Conservation (phyloP, 257 asterid genomes). For the Ballota nigra region DNA sequence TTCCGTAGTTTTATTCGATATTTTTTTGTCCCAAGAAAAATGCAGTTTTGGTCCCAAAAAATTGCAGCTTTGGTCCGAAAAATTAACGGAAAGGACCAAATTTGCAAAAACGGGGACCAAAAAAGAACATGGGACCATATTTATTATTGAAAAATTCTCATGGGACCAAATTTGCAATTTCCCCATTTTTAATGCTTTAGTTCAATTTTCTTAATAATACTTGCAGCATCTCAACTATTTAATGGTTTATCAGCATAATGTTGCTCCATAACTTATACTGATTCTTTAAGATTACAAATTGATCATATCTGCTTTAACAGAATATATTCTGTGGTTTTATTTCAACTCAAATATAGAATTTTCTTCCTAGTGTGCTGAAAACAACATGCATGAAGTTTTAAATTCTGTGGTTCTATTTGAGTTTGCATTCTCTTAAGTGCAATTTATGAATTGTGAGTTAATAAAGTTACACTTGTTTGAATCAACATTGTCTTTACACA, state of each 20-base stretch:
- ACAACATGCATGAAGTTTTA: background rate
- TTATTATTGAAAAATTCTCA: no score
- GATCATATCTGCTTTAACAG: background rate
- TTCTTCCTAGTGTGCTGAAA: background rate
- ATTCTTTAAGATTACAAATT: background rate
- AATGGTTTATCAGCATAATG: background rate
- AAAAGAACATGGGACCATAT: no score
- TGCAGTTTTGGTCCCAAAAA: no score
- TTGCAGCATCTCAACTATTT: slow-evolving; percentile 7
- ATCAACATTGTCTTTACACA: background rate
- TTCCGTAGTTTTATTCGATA: no score
- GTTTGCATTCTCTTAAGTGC: background rate
- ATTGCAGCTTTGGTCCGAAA: no score
- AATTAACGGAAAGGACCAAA: no score
- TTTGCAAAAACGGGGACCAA: no score
- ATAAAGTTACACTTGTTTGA: background rate
- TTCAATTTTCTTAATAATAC: background rate
- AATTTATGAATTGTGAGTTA: background rate
- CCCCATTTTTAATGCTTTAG: slow-evolving; percentile 8
- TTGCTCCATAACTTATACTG: background rate
- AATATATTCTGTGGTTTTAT: background rate
- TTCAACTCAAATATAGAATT: background rate
- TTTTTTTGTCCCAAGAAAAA: no score
- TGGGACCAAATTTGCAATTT: no score
- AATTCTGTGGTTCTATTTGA: background rate